These are phyloP conservation scores for Trichoderma gamsii DNA, from an alignment of 495 filamentous ascomycete genomes.

Conservation along the genomic window DNA sequence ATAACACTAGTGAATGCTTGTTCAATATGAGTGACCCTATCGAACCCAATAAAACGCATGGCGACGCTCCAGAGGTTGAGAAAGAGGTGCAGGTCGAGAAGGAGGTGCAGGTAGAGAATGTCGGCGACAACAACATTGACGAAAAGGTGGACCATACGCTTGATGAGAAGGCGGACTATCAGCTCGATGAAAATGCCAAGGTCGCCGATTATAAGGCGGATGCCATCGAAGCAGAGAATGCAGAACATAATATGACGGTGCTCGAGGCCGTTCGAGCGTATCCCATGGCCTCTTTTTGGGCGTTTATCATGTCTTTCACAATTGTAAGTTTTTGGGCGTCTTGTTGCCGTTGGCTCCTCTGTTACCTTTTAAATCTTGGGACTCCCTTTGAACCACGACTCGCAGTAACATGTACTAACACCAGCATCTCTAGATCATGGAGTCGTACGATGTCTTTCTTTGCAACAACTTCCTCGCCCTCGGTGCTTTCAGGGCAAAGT, in stretches of 20 bases:
- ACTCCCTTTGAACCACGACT: background rate
- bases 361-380: background rate
- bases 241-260: slow-evolving; percentile 43
- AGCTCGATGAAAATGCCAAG: slow-evolving; percentile 35
- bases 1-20: background rate
- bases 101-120: slow-evolving; percentile 29
- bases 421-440: slow-evolving; percentile 34
- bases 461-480: slow-evolving; percentile 42
- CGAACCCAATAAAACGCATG: slow-evolving; percentile 28
- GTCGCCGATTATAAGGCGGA: slow-evolving; percentile 40
- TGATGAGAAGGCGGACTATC: background rate
- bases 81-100: slow-evolving; percentile 27
- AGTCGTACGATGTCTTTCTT: slow-evolving; percentile 42
- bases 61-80: slow-evolving; percentile 29
- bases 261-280: slow-evolving; percentile 43
- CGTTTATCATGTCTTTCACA: slow-evolving; percentile 47
- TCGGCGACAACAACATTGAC: slow-evolving; percentile 24
- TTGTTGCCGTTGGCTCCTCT: background rate
- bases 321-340: slow-evolving; percentile 37
- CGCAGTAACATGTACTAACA: background rate
- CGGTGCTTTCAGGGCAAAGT: slow-evolving; percentile 28
- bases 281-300: slow-evolving; percentile 44
- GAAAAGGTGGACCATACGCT: background rate
- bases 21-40: slow-evolving; percentile 37
- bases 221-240: slow-evolving; percentile 41